phyloP scores from a whole-genome alignment of 2,329 filamentous ascomycete genomes.

The Periconia sp. region DNA sequence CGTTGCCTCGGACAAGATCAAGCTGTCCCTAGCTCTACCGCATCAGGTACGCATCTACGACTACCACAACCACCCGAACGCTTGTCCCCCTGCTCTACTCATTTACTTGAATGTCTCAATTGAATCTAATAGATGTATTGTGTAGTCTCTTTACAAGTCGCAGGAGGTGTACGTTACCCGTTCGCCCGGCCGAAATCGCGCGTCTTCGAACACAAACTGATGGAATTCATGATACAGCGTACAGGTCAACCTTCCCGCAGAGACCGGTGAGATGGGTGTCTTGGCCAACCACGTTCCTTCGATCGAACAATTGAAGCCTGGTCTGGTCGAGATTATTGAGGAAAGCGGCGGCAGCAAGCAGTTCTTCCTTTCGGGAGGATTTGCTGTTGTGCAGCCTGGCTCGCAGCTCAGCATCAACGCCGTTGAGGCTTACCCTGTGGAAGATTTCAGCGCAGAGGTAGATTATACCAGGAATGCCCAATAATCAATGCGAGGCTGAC shows the following conservation, averaged over 20 bases:
- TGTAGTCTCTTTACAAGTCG: slow-evolving; percentile 72
- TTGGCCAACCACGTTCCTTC: slow-evolving; percentile 98
- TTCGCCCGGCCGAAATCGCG: slow-evolving; percentile 32
- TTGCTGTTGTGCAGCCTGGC: slow-evolving; percentile 95
- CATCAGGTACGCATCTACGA: slow-evolving; percentile 79
- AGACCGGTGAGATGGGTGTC: slow-evolving; percentile 99
- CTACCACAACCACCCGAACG: slow-evolving; percentile 5
- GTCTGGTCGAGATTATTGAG: slow-evolving; percentile 93
- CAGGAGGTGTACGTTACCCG: slow-evolving; percentile 68
- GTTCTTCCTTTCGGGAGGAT: slow-evolving; percentile 98
- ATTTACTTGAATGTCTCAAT: neutral
- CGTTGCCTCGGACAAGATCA: slow-evolving; percentile 71
- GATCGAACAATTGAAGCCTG: slow-evolving; percentile 98
- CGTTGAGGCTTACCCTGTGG: slow-evolving; percentile 90
- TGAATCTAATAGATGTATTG: slow-evolving; percentile 30
- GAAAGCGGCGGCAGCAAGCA: slow-evolving; percentile 90
- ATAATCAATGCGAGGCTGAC: slow-evolving; percentile 18
- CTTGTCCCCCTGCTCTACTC: neutral
- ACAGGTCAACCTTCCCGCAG: slow-evolving; percentile 98
- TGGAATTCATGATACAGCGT: slow-evolving; percentile 64
- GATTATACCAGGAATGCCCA: slow-evolving; percentile 1
- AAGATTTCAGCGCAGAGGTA: slow-evolving; percentile 92
- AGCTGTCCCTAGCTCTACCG: slow-evolving; percentile 95
- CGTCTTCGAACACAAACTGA: slow-evolving; percentile 36
- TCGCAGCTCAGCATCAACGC: slow-evolving; percentile 97